These are phyloP conservation scores for Trametes coccinea DNA, from an alignment of 768 basidiomycete species.

Conservation along the genomic window DNA sequence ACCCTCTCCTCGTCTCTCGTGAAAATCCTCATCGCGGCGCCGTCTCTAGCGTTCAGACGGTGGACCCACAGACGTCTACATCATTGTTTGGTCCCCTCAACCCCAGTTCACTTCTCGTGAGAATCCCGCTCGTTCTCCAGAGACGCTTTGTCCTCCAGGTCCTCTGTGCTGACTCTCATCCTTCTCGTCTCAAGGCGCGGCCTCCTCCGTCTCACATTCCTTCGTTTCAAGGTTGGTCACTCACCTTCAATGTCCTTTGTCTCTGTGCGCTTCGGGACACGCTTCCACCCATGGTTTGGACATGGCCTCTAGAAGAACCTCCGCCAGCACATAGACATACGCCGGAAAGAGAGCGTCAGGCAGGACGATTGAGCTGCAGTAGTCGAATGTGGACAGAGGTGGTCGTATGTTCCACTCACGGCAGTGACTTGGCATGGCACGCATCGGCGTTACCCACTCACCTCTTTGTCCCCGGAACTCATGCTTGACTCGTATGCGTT, in stretches of 20 bases:
- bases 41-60: slow-evolving; percentile 10
- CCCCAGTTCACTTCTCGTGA: slow-evolving; percentile 30
- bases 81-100: slow-evolving; percentile 23
- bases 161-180: slow-evolving; percentile 32
- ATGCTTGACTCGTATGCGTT: too few species aligned
- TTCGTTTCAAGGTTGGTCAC: slow-evolving; percentile 51
- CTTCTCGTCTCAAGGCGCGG: slow-evolving; percentile 51
- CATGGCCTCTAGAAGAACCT: background rate
- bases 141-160: slow-evolving; percentile 30
- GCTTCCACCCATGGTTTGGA: background rate
- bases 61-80: slow-evolving; percentile 56
- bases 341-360: background rate
- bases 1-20: background rate
- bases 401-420: too few species aligned
- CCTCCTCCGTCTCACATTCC: slow-evolving; percentile 70
- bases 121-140: slow-evolving; percentile 23
- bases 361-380: too few species aligned
- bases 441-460: too few species aligned
- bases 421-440: too few species aligned
- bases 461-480: too few species aligned
- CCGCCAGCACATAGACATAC: background rate
- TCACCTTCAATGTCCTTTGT: slow-evolving; percentile 23
- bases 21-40: background rate
- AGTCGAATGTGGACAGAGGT: too few species aligned
- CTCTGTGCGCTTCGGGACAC: background rate